phyloP scores from a whole-genome alignment of 805 yeast genomes.

The Suhomyces kilbournensis region DNA sequence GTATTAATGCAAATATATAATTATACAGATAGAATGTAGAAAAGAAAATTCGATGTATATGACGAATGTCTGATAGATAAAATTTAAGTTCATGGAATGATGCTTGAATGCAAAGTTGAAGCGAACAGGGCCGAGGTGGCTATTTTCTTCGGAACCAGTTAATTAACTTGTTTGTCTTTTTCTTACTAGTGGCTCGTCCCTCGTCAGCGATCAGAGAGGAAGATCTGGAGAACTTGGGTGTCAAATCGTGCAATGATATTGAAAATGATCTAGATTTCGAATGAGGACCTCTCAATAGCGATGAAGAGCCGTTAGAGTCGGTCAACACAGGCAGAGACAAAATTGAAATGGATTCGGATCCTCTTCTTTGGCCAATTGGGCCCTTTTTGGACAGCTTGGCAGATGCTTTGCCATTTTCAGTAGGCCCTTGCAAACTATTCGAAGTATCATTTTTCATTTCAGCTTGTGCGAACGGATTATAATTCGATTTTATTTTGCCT shows the following conservation, averaged over 20 bases:
- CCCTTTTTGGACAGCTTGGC: neutral
- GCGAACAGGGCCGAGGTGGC: neutral
- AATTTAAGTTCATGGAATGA: neutral
- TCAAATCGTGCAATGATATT: conserved; percentile 15
- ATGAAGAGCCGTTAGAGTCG: neutral
- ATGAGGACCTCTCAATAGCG: conserved; percentile 9
- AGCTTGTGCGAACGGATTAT: neutral
- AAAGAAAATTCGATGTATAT: neutral
- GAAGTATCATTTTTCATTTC: neutral
- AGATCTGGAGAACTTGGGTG: conserved; percentile 14
- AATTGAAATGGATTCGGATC: conserved; percentile 9
- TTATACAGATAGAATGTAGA: neutral
- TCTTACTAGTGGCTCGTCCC: conserved; percentile 12
- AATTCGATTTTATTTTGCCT: neutral
- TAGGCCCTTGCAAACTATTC: neutral
- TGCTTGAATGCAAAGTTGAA: neutral
- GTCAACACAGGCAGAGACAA: conserved; percentile 6
- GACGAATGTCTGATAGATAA: neutral
- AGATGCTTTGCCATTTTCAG: neutral
- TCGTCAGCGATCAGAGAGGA: conserved; percentile 5
- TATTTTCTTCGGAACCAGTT: conserved; percentile 23
- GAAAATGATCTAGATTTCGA: conserved; percentile 22
- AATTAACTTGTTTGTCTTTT: conserved; percentile 17
- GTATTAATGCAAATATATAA: neutral
- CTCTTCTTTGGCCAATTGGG: conserved; percentile 1